These are phyloP conservation scores for Colletotrichum abscissum DNA, from an alignment of 2,329 filamentous ascomycete genomes.

Conservation along the genomic window DNA sequence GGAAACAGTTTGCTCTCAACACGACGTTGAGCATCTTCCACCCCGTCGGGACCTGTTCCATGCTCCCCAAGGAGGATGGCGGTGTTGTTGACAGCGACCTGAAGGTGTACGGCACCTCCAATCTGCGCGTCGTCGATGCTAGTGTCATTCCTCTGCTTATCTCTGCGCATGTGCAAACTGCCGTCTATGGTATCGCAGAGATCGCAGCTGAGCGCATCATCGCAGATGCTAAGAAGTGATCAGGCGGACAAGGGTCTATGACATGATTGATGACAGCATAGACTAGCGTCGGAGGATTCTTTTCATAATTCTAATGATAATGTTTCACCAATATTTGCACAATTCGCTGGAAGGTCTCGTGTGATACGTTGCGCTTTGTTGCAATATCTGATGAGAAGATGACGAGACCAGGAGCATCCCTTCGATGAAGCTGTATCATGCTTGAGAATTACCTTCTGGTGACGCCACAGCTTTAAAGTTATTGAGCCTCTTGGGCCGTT, in stretches of 20 bases:
- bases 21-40: slow-evolving; percentile 48
- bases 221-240: slow-evolving; percentile 8
- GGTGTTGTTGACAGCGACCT: slow-evolving; percentile 57
- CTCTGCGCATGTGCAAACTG: slow-evolving; percentile 61
- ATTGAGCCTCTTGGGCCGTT: too few relatives aligned
- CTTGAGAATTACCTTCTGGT: too few relatives aligned
- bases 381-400: too few relatives aligned
- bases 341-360: background rate
- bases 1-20: slow-evolving; percentile 36
- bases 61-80: slow-evolving; percentile 56
- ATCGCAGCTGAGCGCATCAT: slow-evolving; percentile 49
- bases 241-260: too few relatives aligned
- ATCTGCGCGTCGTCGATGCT: slow-evolving; percentile 61
- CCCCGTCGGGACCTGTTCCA: slow-evolving; percentile 56
- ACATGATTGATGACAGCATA: background rate
- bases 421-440: too few relatives aligned
- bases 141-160: slow-evolving; percentile 60
- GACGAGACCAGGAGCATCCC: too few relatives aligned
- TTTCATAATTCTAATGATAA: background rate
- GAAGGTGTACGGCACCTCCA: slow-evolving; percentile 59
- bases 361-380: background rate
- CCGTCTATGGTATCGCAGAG: slow-evolving; percentile 64
- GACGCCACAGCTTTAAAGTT: too few relatives aligned
- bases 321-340: background rate
- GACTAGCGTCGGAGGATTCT: background rate